These are phyloP conservation scores for Trypanosoma theileri DNA, from an alignment of 208 protist genomes.

Conservation along the genomic window DNA sequence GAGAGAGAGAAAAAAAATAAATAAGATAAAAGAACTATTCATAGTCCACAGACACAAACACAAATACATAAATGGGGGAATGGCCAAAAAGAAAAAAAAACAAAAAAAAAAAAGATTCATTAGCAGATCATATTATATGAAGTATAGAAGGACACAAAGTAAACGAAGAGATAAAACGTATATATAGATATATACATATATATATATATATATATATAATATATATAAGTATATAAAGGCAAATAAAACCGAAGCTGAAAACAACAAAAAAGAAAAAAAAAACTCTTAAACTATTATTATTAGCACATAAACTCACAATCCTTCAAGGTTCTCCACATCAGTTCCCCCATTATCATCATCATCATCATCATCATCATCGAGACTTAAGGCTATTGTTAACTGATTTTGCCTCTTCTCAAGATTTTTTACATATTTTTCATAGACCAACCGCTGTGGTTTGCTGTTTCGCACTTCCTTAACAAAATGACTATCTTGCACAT, in stretches of 20 bases:
- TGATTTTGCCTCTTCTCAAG: conserved; percentile 53
- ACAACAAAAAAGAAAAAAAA: not conserved
- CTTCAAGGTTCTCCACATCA: too few relatives aligned
- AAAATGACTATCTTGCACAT: conserved; percentile 93
- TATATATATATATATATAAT: conserved; percentile 1
- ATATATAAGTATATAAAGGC: not conserved
- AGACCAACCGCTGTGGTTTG: conserved; percentile 71
- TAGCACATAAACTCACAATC: not conserved
- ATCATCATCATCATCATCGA: not conserved
- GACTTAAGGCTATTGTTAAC: conserved; percentile 3
- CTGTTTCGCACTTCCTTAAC: conserved; percentile 89
- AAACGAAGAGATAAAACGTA: not conserved
- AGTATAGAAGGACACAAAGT: not conserved
- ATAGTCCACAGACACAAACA: too few relatives aligned
- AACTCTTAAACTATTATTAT: not conserved
- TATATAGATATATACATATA: not conserved
- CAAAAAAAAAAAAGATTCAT: too few relatives aligned
- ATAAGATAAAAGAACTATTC: too few relatives aligned
- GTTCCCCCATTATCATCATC: not conserved
- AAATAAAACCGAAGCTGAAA: not conserved
- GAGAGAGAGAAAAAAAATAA: too few relatives aligned
- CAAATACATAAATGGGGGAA: too few relatives aligned
- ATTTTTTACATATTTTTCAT: conserved; percentile 77
- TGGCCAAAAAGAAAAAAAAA: too few relatives aligned
- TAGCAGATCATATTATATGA: too few relatives aligned